Conservation (phyloP, 805 yeast species). For the Torulaspora delbrueckii region DNA sequence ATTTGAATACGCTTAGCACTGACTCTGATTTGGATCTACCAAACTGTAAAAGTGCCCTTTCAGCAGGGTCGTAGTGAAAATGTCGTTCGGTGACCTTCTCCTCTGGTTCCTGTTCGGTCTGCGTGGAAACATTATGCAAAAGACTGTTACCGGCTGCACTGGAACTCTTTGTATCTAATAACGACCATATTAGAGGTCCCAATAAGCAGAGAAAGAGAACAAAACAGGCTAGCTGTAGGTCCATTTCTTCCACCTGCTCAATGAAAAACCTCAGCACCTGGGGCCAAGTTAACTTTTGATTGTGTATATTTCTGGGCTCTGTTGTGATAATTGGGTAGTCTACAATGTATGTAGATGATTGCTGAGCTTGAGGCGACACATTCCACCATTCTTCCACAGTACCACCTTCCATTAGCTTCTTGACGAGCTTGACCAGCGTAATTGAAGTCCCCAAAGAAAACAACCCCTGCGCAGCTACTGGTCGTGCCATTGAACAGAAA, state of each 20-base stretch:
- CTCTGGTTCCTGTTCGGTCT: constrained; percentile 7
- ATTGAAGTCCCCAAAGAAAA: constrained; percentile 17
- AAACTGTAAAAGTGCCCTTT: constrained; percentile 25
- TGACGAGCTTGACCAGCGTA: constrained; percentile 16
- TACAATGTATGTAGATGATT: neutral
- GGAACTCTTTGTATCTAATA: neutral
- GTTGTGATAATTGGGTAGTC: neutral
- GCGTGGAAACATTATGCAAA: constrained; percentile 1
- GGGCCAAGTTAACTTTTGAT: constrained; percentile 6
- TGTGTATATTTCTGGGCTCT: neutral
- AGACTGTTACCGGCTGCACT: neutral
- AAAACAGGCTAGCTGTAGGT: constrained; percentile 8
- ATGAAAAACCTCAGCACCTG: constrained; percentile 9
- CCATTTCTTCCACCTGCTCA: constrained; percentile 8
- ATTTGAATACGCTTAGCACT: constrained; percentile 2
- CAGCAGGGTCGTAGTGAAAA: constrained; percentile 15
- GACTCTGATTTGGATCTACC: constrained; percentile 21
- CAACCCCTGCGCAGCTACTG: constrained; percentile 17
- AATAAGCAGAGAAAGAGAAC: constrained; percentile 6
- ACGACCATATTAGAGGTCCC: constrained; percentile 8
- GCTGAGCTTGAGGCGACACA: neutral
- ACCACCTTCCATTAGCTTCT: constrained; percentile 8
- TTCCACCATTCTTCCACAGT: constrained; percentile 16
- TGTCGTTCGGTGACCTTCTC: neutral
- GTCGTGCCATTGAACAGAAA: constrained; percentile 16